Evolutionary conservation across 2,329 filamentous ascomycete species (phyloP).

Genomic region (Ceratocystis cubensis): DNA sequence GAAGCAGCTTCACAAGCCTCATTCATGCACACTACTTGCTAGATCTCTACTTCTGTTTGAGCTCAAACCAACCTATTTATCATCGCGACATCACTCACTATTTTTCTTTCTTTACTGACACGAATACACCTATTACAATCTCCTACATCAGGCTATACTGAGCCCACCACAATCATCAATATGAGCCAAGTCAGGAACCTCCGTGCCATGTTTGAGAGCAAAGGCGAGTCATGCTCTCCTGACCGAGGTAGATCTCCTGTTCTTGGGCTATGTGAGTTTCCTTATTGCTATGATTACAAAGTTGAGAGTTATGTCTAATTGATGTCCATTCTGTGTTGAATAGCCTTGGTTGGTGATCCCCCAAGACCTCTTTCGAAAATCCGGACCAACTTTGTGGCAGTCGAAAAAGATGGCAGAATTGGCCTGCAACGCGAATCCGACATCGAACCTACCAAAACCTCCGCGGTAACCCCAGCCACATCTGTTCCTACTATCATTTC

Average conservation of each 20-base stretch:
- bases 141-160: constrained; percentile 7
- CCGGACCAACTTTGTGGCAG: constrained; percentile 60
- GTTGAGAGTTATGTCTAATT: not conserved
- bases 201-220: constrained; percentile 69
- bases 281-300: constrained; percentile 23
- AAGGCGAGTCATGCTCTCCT: constrained; percentile 40
- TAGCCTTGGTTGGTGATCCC: constrained; percentile 30
- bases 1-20: not conserved
- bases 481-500: not conserved
- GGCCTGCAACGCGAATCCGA: constrained; percentile 38
- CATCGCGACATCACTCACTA: not conserved
- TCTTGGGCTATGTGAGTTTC: constrained; percentile 32
- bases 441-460: constrained; percentile 29
- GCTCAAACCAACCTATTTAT: not conserved
- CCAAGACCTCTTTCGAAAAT: constrained; percentile 61
- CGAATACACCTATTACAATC: not conserved
- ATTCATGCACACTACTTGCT: not conserved
- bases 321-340: constrained; percentile 16
- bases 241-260: constrained; percentile 59
- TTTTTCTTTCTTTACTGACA: not conserved
- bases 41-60: not conserved
- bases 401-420: constrained; percentile 52
- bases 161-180: constrained; percentile 28
- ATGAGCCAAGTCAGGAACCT: constrained; percentile 64
- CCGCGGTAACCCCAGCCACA: constrained; percentile 22